Evolutionary conservation across 2,329 filamentous ascomycete species (phyloP).

Genomic region (Plectosphaerella sp.): DNA sequence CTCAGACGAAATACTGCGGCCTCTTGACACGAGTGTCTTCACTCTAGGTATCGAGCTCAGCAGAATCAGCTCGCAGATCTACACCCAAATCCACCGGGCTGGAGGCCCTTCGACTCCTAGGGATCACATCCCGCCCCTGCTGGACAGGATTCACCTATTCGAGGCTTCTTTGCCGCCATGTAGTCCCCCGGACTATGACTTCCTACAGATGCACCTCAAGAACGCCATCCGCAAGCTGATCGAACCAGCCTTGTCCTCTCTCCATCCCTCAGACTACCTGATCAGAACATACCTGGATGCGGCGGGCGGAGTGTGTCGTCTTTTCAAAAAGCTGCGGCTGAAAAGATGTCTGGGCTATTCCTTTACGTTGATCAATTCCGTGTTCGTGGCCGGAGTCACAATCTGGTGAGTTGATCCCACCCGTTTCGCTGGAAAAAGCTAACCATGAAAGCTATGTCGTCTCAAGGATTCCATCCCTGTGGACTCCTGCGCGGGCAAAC

Average conservation of each 20-base stretch:
- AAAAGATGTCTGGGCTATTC: background rate
- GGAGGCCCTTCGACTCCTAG: background rate
- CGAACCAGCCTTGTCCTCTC: background rate
- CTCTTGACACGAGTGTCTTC: constrained; percentile 29
- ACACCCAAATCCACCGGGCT: constrained; percentile 18
- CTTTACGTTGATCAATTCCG: background rate
- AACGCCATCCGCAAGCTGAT: background rate
- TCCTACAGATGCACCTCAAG: background rate
- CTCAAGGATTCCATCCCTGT: background rate
- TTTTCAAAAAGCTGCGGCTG: background rate
- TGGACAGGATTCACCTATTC: background rate
- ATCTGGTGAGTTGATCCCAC: background rate
- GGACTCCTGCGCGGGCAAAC: background rate
- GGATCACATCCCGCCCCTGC: background rate
- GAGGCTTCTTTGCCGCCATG: background rate
- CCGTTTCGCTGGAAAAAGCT: background rate
- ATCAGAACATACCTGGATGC: background rate
- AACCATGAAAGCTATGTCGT: background rate
- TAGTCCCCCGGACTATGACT: background rate
- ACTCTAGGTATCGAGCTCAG: constrained; percentile 30
- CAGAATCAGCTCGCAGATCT: constrained; percentile 32
- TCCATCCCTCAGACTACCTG: background rate
- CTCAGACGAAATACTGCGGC: constrained; percentile 1
- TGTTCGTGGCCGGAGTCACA: background rate
- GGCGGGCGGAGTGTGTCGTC: background rate